Conservation (phyloP, 805 yeast genomes). For the Lipomyces sp. region DNA sequence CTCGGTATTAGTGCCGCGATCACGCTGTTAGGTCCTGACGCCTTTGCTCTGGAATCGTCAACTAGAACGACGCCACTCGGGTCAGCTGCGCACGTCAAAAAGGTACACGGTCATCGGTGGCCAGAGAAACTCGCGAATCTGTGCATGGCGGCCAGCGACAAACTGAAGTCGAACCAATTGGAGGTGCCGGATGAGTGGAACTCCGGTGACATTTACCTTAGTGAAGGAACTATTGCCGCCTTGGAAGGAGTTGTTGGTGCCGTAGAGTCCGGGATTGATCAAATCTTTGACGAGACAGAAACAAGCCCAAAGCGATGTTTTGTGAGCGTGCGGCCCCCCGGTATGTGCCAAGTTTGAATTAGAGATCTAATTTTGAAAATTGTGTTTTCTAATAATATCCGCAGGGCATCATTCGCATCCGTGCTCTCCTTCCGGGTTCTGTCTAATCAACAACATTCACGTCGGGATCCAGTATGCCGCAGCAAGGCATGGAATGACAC, state of each 20-base stretch:
- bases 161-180: constrained; percentile 50
- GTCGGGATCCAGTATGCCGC: constrained; percentile 76
- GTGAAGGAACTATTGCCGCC: constrained; percentile 63
- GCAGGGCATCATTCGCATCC: constrained; percentile 89
- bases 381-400: constrained; percentile 59
- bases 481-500: constrained; percentile 60
- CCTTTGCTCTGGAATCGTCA: constrained; percentile 10
- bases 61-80: constrained; percentile 1
- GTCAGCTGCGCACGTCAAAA: constrained; percentile 54
- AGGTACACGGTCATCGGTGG: constrained; percentile 75
- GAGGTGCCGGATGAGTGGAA: constrained; percentile 84
- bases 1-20: constrained; percentile 75
- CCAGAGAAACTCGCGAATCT: constrained; percentile 55
- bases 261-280: constrained; percentile 66
- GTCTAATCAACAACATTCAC: constrained; percentile 76
- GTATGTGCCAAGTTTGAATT: background rate
- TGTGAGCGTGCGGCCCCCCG: constrained; percentile 26
- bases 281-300: constrained; percentile 41
- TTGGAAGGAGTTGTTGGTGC: constrained; percentile 76
- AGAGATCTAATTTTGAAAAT: constrained; percentile 17
- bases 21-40: constrained; percentile 60
- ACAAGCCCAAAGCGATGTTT: constrained; percentile 27
- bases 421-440: constrained; percentile 80
- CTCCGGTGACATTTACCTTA: constrained; percentile 74
- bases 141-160: constrained; percentile 56